Conservation (phyloP, 306 rosid species). For the Ochetophila trinervis region DNA sequence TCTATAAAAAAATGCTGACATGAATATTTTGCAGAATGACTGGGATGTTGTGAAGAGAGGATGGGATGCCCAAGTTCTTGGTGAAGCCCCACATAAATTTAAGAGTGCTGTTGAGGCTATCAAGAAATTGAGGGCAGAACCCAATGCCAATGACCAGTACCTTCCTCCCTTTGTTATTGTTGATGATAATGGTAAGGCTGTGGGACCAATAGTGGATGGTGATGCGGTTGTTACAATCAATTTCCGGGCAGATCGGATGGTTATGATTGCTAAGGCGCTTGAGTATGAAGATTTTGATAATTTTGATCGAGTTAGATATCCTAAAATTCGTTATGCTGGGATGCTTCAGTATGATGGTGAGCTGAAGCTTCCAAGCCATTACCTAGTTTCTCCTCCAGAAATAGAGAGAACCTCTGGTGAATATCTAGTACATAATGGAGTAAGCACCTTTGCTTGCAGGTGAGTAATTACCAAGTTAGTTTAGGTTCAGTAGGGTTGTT, state of each 20-base stretch:
- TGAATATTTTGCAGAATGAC: conserved; percentile 65
- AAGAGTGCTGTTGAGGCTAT: conserved; percentile 74
- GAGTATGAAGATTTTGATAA: conserved; percentile 87
- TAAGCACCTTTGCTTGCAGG: conserved; percentile 98
- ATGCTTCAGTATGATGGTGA: conserved; percentile 99
- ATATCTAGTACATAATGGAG: conserved; percentile 81
- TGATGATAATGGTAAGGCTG: conserved; percentile 75
- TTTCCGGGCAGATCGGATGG: conserved; percentile 97
- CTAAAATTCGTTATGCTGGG: conserved; percentile 91
- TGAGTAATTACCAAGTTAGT: conserved; percentile 18
- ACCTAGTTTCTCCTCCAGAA: conserved; percentile 96
- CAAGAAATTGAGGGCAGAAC: conserved; percentile 68
- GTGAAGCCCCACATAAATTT: conserved; percentile 89
- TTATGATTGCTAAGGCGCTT: conserved; percentile 92
- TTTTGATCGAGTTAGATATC: conserved; percentile 80
- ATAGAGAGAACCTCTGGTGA: conserved; percentile 98
- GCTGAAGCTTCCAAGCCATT: conserved; percentile 82
- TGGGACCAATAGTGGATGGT: conserved; percentile 94
- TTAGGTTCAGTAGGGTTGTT: background rate
- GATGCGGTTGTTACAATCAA: conserved; percentile 97
- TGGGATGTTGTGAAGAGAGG: conserved; percentile 96
- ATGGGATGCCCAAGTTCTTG: conserved; percentile 99
- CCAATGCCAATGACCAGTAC: conserved; percentile 81
- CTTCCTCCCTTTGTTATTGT: conserved; percentile 92
- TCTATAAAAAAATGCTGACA: background rate